Conservation (phyloP, 148 eudicot species). For the Suaeda aralocaspica region DNA sequence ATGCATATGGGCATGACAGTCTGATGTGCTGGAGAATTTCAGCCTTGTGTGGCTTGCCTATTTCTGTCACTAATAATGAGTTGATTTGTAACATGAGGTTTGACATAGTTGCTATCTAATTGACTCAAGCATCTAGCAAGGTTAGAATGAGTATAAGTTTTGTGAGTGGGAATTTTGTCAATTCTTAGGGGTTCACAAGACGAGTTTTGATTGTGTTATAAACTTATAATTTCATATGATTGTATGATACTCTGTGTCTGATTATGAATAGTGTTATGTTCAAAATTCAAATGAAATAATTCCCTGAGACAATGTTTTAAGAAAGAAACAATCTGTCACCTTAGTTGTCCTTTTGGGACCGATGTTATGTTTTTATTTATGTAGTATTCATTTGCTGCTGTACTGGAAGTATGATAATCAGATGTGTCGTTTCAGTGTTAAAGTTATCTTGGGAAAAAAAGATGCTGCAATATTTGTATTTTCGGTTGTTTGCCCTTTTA, state of each 20-base stretch:
- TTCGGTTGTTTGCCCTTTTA: neutral
- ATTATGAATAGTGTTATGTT: too few relatives aligned
- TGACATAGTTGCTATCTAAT: neutral
- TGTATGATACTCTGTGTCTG: too few relatives aligned
- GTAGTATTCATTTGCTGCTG: neutral
- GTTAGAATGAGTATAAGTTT: neutral
- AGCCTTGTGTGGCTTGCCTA: neutral
- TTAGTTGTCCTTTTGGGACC: too few relatives aligned
- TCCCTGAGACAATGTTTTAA: too few relatives aligned
- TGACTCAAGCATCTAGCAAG: neutral
- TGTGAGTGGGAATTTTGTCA: neutral
- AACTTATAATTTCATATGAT: too few relatives aligned
- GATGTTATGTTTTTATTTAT: neutral
- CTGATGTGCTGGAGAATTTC: too few relatives aligned
- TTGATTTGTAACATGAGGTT: neutral
- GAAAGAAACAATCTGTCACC: too few relatives aligned
- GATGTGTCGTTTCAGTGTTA: neutral
- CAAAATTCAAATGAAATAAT: too few relatives aligned
- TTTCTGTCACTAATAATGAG: neutral
- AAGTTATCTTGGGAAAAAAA: neutral
- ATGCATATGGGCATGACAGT: too few relatives aligned
- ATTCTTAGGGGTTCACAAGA: neutral
- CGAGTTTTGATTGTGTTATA: too few relatives aligned
- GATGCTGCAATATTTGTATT: neutral
- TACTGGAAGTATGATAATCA: neutral